A percentile compares a stretch with the other conserved stretches of the same genome.
Conservation (phyloP, 2,329 filamentous ascomycete species). For the Penicillium olsonii region DNA sequence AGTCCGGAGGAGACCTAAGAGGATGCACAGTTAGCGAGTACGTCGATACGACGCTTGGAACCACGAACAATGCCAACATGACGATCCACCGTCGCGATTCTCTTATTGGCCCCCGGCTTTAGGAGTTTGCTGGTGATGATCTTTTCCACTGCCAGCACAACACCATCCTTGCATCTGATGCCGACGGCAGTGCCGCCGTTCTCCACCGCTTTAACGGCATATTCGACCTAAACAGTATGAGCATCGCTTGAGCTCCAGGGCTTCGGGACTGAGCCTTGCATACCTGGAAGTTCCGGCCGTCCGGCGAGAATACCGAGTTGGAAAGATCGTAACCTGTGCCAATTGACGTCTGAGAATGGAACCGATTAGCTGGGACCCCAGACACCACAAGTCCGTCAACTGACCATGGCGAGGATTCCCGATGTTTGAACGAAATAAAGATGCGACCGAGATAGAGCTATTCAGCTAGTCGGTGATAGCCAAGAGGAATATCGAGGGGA, state of each 20-base stretch:
- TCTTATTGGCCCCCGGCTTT: constrained; percentile 93
- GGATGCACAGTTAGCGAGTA: not conserved
- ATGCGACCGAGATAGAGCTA: not conserved
- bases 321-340: constrained; percentile 98
- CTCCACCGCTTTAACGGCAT: constrained; percentile 97
- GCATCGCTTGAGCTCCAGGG: not conserved
- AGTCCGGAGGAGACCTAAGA: constrained; percentile 86
- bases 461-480: no score
- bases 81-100: constrained; percentile 91
- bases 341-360: constrained; percentile 80
- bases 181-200: constrained; percentile 95
- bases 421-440: constrained; percentile 7
- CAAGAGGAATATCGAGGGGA: not conserved
- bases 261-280: constrained; percentile 3
- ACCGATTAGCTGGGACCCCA: constrained; percentile 16
- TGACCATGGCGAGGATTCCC: constrained; percentile 19
- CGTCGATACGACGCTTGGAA: not conserved
- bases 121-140: constrained; percentile 92
- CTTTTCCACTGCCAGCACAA: constrained; percentile 96
- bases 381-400: not conserved
- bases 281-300: constrained; percentile 98
- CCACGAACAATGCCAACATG: constrained; percentile 84
- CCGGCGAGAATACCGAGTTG: constrained; percentile 99
- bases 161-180: constrained; percentile 94
- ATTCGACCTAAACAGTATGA: constrained; percentile 67